Evolutionary conservation across 2,329 filamentous ascomycete genomes (phyloP), one percentile per base, ranked within the genome.

Genomic region (Penicillium sumatraense): DNA sequence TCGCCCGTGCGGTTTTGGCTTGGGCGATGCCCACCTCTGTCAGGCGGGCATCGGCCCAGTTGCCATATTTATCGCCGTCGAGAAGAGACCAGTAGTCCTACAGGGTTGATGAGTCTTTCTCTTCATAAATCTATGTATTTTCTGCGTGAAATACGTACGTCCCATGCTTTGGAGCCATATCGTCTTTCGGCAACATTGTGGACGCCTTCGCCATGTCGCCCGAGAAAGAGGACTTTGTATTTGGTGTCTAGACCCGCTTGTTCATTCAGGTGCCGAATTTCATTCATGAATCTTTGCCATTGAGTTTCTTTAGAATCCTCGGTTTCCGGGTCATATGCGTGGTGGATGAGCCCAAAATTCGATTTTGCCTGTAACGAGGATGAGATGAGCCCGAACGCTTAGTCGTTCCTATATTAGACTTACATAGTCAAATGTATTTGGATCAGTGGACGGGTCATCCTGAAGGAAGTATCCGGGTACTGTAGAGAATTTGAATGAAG

Each of bases 151-250:
- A 23, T 27, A 71, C 76, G 48, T 72, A 83, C 81, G 70, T 88
- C 83, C 85, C 85, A 87, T 2, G 78, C 77, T 13, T 80, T 75
- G 0, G 81, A 86, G 26, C 84, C 85, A 58, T 86, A 87, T 57
- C 76, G 80, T 2, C 71, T 65, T 63, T 87, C 81, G 1, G 84
- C 85, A 11, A 84, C 83, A 64, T 88, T 88, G 70, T 87, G 83
- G 56, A 77, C 77, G 4, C 85, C 85, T 67, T 87, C 79, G 20
- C 85, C 85, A 64, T 88, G 85, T 24, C 85, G 79, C 38, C 82
- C 84, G 33, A 86, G 72, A 64, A 82, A 85, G 33, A 88, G 72
- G 0, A 88, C 71, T 49, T 81, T 81, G 69, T 85, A 86, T 21
- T 71, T 69, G 3, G 76, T 74, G 31, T 73, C 73, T 0, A 63